Evolutionary conservation across 2,329 filamentous ascomycete species (phyloP).

Genomic region (Clonostachys byssicola): DNA sequence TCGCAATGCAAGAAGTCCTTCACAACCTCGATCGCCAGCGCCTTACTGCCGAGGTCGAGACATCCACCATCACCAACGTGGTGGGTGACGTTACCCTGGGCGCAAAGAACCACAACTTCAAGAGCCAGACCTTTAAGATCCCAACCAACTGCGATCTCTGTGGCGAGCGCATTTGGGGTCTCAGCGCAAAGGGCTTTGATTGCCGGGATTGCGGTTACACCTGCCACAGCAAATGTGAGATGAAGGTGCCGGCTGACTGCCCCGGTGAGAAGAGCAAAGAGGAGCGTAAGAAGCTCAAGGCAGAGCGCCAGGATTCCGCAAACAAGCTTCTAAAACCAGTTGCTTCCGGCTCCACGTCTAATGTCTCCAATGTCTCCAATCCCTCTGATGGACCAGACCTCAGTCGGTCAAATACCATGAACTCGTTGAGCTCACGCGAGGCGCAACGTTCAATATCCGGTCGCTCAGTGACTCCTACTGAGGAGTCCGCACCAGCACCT

Average conservation of each 20-base stretch:
- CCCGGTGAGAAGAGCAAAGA: slow-evolving; percentile 93
- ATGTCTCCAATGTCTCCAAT: slow-evolving; percentile 30
- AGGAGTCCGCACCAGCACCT: slow-evolving; percentile 34
- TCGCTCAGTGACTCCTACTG: slow-evolving; percentile 35
- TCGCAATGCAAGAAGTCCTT: slow-evolving; percentile 77
- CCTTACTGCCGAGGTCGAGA: slow-evolving; percentile 87
- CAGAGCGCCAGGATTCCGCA: slow-evolving; percentile 75
- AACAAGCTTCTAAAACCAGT: slow-evolving; percentile 50
- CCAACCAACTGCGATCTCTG: slow-evolving; percentile 98
- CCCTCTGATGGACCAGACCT: slow-evolving; percentile 58
- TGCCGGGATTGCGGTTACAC: slow-evolving; percentile 97
- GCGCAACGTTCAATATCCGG: slow-evolving; percentile 62
- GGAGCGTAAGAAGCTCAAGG: slow-evolving; percentile 90
- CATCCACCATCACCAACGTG: slow-evolving; percentile 82
- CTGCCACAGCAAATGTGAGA: slow-evolving; percentile 97
- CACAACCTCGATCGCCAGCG: slow-evolving; percentile 82
- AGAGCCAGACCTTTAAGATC: slow-evolving; percentile 98
- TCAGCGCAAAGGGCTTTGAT: slow-evolving; percentile 94
- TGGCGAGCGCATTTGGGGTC: slow-evolving; percentile 92
- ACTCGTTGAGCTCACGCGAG: slow-evolving; percentile 80
- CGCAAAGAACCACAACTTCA: slow-evolving; percentile 95
- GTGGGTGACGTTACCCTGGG: slow-evolving; percentile 92
- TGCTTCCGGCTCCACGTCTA: slow-evolving; percentile 18
- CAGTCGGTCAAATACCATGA: slow-evolving; percentile 82
- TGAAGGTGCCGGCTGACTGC: slow-evolving; percentile 96